Percentiles rank a stretch among this genome's conserved stretches.
Evolutionary conservation across 148 eudicot genomes (phyloP).

Genomic region (Cornus kousa): DNA sequence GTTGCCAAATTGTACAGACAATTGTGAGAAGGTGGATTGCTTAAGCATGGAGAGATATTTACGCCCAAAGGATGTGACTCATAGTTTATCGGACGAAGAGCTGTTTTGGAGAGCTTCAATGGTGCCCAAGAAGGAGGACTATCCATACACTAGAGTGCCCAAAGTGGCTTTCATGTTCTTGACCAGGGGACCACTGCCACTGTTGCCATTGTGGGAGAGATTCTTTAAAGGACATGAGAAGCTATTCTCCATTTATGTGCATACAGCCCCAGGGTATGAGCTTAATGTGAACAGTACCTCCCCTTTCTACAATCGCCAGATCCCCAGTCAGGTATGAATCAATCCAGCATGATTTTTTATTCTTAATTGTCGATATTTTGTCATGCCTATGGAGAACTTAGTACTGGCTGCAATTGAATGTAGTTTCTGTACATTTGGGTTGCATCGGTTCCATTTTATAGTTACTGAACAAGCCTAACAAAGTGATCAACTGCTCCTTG

Average conservation of each 20-base stretch:
- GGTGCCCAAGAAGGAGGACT: constrained; percentile 56
- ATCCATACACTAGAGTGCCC: constrained; percentile 57
- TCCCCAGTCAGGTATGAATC: constrained; percentile 65
- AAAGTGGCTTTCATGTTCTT: constrained; percentile 87
- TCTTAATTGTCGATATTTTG: not conserved
- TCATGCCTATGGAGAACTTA: not conserved
- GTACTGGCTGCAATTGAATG: too few relatives aligned
- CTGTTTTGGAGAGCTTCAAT: constrained; percentile 81
- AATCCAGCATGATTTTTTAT: not conserved
- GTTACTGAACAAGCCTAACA: too few relatives aligned
- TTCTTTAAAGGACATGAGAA: constrained; percentile 65
- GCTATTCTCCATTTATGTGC: constrained; percentile 64
- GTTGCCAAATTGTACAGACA: constrained; percentile 8
- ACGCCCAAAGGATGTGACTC: constrained; percentile 41
- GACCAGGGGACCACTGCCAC: constrained; percentile 69
- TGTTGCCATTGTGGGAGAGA: constrained; percentile 80
- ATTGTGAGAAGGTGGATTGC: constrained; percentile 40
- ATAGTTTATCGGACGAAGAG: constrained; percentile 59
- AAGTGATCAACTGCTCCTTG: too few relatives aligned
- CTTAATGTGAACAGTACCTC: constrained; percentile 58
- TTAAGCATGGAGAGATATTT: constrained; percentile 39
- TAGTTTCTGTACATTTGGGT: not conserved
- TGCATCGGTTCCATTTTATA: not conserved
- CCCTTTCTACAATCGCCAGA: constrained; percentile 60
- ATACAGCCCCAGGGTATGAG: constrained; percentile 53